Base-by-base conservation (phyloP, 2,329 filamentous ascomycete genomes). In the Claviceps maximensis region DNA sequence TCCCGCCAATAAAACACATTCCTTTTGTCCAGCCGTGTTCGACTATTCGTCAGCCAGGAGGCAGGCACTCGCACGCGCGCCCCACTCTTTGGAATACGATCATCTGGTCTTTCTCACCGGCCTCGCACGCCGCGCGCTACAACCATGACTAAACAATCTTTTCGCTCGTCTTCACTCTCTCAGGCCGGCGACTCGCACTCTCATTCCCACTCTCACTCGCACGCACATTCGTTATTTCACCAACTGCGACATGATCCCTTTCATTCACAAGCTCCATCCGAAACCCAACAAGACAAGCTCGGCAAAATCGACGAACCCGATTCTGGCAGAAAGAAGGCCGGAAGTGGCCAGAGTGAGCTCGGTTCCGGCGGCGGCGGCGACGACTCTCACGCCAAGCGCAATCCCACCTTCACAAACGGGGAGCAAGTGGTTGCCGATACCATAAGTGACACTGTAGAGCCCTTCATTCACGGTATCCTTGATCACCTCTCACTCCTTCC, bases 401-500 rank as follows among this genome's bases (percentile, higher is more conserved):
- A 50, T 23, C 41, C 51, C 56, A 53, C 52, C 55, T 45, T 57
- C 57, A 51, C 56, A 52, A 47, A 56, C 54, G 53, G 6, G 31
- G 7, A 58, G 55, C 52, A 54, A 41, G 23, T 53, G 21, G 40
- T 51, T 13, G 52, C 49, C 42, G 31, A 58, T 49, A 50, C 33
- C 25, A 7, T 53, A 44, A 41, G 21, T n/a, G 29, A 46, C 45
- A 38, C 40, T 19, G 33, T 45, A 23, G 38, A 45, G 1, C 51
- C 61, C 27, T 65, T 69, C 59, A 65, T 76, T 59, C 74, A 70
- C 15, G 65, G 68, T 55, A 67, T 81, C 60, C 68, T 79, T 51
- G 71, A 78, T 63, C 80, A 78, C 59, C 65, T 81, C 57, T 78
- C 76, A 27, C 68, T 80, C 62, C 64, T 80, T 53, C 72, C 79